Percentiles rank a stretch among this genome's conserved stretches.
These are phyloP conservation scores for Jaltomata sinuosa DNA, from an alignment of 257 asterid species.

Conservation along the genomic window DNA sequence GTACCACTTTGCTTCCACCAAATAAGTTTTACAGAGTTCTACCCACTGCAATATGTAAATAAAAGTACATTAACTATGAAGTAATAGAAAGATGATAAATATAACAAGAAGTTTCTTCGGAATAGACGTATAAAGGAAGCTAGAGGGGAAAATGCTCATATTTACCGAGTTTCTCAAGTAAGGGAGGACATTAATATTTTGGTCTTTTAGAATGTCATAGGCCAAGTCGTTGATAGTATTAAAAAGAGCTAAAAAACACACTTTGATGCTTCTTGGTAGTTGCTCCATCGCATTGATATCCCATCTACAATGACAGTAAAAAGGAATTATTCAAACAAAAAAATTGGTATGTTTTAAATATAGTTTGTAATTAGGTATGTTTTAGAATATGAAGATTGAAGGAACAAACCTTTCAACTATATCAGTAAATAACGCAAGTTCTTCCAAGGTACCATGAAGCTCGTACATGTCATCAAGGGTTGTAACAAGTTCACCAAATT, in stretches of 20 bases:
- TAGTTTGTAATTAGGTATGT: not conserved
- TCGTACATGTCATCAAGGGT: constrained; percentile 38
- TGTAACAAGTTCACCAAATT: constrained; percentile 10
- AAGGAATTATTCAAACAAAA: too few relatives aligned
- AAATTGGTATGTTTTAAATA: constrained; percentile 19
- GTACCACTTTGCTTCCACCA: constrained; percentile 41
- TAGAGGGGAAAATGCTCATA: too few relatives aligned
- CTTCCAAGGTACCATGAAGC: constrained; percentile 40
- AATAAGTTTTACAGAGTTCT: constrained; percentile 12
- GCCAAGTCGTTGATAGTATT: constrained; percentile 3
- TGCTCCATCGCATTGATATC: too few relatives aligned
- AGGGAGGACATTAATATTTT: not conserved
- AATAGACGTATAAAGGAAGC: too few relatives aligned
- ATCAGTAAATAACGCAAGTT: constrained; percentile 30
- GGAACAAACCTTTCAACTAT: constrained; percentile 21
- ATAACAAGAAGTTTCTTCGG: not conserved
- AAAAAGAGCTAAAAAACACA: constrained; percentile 36
- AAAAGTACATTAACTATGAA: too few relatives aligned
- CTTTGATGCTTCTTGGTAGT: too few relatives aligned
- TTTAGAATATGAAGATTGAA: not conserved
- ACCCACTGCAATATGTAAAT: not conserved
- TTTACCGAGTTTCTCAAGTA: not conserved
- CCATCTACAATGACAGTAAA: too few relatives aligned
- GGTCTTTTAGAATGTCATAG: not conserved
- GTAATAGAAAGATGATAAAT: too few relatives aligned